Percentiles rank a stretch among this genome's conserved stretches.
Conservation (phyloP, 1,139 yeast genomes). For the Hansenula lynferdii region DNA sequence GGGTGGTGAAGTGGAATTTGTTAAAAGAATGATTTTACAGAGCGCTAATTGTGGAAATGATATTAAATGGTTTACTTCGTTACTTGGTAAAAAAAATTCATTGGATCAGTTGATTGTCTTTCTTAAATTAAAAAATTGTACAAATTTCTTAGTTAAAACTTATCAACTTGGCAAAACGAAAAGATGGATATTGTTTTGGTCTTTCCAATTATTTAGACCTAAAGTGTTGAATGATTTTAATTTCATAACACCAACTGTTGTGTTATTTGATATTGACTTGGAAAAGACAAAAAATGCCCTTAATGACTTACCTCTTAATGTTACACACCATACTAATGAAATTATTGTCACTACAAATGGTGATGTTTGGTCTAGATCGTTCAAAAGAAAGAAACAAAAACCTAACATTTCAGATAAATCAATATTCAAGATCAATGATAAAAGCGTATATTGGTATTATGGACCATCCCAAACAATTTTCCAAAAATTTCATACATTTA, state of each 20-base stretch:
- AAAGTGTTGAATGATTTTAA: constrained; percentile 6
- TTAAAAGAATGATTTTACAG: constrained; percentile 27
- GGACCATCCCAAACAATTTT: constrained; percentile 12
- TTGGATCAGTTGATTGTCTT: constrained; percentile 19
- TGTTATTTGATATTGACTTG: constrained; percentile 12
- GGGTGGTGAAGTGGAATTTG: constrained; percentile 39
- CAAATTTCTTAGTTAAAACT: constrained; percentile 28
- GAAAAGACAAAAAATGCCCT: background rate
- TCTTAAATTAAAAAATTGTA: constrained; percentile 15
- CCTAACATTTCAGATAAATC: constrained; percentile 5
- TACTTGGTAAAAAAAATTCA: constrained; percentile 33
- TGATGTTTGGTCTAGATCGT: constrained; percentile 31
- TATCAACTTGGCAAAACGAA: constrained; percentile 28
- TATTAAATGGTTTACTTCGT: constrained; percentile 33
- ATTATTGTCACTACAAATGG: constrained; percentile 13
- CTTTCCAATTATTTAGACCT: constrained; percentile 19
- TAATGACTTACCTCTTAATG: background rate
- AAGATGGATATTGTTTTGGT: constrained; percentile 41
- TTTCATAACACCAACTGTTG: constrained; percentile 8
- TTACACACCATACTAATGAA: background rate
- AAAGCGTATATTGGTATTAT: constrained; percentile 12
- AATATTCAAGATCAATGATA: constrained; percentile 8
- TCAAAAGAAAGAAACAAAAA: constrained; percentile 20
- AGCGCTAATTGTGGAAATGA: constrained; percentile 15
- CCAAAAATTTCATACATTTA: constrained; percentile 19